Evolutionary conservation across 768 basidiomycete species (phyloP).

Genomic region (Pisolithus marmoratus): DNA sequence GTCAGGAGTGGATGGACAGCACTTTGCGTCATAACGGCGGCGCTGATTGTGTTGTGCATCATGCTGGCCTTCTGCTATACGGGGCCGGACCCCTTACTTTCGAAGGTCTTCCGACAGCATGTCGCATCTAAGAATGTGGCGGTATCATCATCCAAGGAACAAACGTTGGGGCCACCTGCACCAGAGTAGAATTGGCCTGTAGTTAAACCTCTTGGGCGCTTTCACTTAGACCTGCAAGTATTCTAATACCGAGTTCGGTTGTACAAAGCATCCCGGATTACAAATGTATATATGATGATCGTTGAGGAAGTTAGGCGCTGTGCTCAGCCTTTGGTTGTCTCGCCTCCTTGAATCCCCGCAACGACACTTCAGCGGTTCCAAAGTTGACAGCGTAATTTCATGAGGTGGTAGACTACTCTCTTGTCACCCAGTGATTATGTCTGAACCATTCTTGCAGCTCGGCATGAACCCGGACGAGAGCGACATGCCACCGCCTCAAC

Average conservation of each 20-base stretch:
- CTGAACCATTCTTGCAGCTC: neutral
- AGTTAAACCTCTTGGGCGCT: neutral
- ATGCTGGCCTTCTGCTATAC: slow-evolving; percentile 40
- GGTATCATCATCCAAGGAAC: slow-evolving; percentile 7
- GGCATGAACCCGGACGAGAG: slow-evolving; percentile 18
- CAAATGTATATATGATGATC: no score
- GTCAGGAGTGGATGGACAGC: slow-evolving; percentile 53
- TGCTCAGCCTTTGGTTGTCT: neutral
- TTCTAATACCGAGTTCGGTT: no score
- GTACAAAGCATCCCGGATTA: no score
- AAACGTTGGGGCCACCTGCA: neutral
- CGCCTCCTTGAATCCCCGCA: neutral
- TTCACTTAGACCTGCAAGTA: no score
- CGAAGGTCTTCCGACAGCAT: slow-evolving; percentile 19
- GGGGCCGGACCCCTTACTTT: slow-evolving; percentile 42
- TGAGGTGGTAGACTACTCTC: neutral
- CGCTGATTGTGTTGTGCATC: slow-evolving; percentile 34
- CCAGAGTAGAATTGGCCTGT: neutral
- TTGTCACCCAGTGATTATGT: neutral
- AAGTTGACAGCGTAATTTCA: neutral
- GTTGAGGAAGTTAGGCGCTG: no score
- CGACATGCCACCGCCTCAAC: slow-evolving; percentile 3
- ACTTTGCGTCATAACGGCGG: slow-evolving; percentile 44
- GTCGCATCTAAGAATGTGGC: slow-evolving; percentile 6
- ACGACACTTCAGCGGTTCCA: neutral